These are phyloP conservation scores for Haplosporangium sp. DNA, from an alignment of 371 early-diverging fungal species.

Conservation along the genomic window DNA sequence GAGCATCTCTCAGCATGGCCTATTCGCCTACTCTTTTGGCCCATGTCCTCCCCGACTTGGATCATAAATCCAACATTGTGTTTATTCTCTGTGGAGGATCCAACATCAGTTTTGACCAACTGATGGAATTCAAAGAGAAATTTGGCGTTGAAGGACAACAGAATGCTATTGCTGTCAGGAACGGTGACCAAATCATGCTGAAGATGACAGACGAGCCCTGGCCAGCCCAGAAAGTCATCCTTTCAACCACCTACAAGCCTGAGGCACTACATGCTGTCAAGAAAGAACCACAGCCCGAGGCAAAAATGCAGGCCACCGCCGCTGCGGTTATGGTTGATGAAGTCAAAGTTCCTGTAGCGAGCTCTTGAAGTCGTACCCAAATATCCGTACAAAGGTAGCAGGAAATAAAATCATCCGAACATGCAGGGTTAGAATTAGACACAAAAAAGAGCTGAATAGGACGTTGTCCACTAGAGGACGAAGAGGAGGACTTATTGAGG, in stretches of 20 bases:
- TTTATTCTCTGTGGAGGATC: constrained; percentile 72
- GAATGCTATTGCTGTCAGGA: constrained; percentile 67
- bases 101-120: constrained; percentile 61
- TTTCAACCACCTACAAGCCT: constrained; percentile 23
- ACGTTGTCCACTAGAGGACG: no score
- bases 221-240: constrained; percentile 21
- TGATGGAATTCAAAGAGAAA: constrained; percentile 63
- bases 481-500: no score
- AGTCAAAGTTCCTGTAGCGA: no score
- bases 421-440: no score
- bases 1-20: constrained; percentile 64
- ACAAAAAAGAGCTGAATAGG: no score
- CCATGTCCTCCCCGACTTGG: constrained; percentile 64
- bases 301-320: no score
- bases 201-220: constrained; percentile 58
- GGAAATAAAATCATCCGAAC: no score
- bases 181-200: constrained; percentile 68
- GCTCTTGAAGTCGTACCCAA: no score
- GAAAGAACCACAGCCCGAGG: no score
- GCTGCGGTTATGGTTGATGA: no score
- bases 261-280: no score
- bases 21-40: constrained; percentile 66
- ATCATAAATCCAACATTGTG: constrained; percentile 62
- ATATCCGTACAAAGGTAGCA: no score
- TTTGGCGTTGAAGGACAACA: constrained; percentile 54